Base-by-base conservation (phyloP, 2,329 filamentous ascomycete species). In the Sporothrix luriei region DNA sequence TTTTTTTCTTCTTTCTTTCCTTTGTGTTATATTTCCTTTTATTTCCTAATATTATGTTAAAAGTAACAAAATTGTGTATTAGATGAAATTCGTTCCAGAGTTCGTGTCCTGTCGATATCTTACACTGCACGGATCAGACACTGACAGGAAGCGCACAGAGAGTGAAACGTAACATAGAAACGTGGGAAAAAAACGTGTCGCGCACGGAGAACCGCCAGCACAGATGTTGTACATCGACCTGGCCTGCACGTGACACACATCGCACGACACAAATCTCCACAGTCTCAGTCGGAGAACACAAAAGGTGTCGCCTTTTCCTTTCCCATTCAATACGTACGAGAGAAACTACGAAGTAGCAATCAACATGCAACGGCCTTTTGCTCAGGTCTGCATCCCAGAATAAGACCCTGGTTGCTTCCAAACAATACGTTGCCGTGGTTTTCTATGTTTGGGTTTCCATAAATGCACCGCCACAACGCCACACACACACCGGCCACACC, bases 381-480 rank as follows among this genome's bases (percentile, higher is more conserved):
- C 29, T 33, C 2, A 33, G 33, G 6, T 33, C 33, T 33, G 33
- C 33, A 7, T 33, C 6, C 1, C 33, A 33, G 29, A 33, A 33
- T 2, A 33, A 9, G 33, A 33, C 33, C 33, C 33, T 33, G 33
- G 33, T 33, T 33, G 33, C 4, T 33, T 33, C 33, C 33, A 33
- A 33, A 33, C 33, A 33, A 33, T 33, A 33, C 33, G 33, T 33
- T n/a, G 21, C 14, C 43, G 19, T 55, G 62, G 62, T 24, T 65
- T 38, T 51, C 24, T 26, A 38, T 24, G 43, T 62, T 21, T 24
- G 38, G 57, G 33, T n/a, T 33, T 24, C 61, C 61, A 49, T 64
- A 49, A 14, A 24, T 65, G 62, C 62, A 65, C 62, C 62, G 62
- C 46, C 62, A 65, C 62, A 65, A n/a, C 62, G 62, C 62, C 62